phyloP scores from a whole-genome alignment of 139 green algal species.

The Coelastrella sp. region DNA sequence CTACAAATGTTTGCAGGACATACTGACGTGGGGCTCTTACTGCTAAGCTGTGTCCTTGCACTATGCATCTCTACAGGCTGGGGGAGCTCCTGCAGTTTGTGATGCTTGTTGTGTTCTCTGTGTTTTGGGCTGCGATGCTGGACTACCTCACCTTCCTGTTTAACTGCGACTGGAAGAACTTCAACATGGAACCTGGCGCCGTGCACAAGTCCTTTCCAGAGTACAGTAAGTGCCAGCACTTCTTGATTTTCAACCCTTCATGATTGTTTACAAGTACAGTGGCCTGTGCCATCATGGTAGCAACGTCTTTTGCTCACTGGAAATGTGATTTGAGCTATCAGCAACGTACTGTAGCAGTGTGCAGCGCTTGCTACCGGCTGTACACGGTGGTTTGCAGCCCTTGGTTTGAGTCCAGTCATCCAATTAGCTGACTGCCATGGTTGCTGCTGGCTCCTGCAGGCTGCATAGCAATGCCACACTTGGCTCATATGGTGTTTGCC shows the following conservation, averaged over 20 bases:
- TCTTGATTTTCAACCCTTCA: no score
- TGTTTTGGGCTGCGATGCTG: conserved; percentile 42
- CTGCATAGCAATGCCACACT: conserved; percentile 42
- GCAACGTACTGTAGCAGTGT: no score
- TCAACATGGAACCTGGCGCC: background rate
- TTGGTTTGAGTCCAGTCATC: background rate
- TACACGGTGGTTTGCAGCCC: no score
- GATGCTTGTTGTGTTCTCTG: conserved; percentile 11
- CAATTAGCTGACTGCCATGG: background rate
- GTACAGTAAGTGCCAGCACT: background rate
- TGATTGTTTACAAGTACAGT: background rate
- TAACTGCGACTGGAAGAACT: conserved; percentile 13
- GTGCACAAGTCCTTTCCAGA: background rate
- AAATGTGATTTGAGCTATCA: no score
- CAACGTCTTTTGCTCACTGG: no score
- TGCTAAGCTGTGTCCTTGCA: no score
- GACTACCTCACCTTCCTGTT: conserved; percentile 41
- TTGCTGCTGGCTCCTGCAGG: background rate
- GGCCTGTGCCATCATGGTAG: background rate
- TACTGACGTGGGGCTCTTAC: no score
- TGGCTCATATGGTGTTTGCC: conserved; percentile 44
- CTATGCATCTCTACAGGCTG: conserved; percentile 18
- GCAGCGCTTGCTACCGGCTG: no score
- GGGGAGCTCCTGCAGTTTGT: conserved; percentile 28
- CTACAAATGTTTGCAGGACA: no score